Base-by-base conservation (phyloP, 2,329 filamentous ascomycete species). In the Aspergillus costaricaensis region DNA sequence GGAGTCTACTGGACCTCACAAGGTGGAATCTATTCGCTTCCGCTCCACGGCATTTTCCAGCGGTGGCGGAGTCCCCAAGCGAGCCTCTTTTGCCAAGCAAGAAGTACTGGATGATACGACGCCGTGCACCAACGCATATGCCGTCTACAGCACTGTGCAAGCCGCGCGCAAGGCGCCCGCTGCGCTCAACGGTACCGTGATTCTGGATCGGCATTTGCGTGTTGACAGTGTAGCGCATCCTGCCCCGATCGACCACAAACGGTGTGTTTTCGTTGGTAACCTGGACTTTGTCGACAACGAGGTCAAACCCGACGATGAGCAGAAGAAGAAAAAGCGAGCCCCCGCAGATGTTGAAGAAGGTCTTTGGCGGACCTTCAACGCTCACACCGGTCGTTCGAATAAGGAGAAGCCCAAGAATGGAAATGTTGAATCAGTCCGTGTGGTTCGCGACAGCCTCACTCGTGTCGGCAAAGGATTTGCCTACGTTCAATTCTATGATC, bases 191-290 rank as follows among this genome's bases (percentile, higher is more conserved):
- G 95, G 93, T 52, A 91, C 86, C 1, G 81, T 91, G 15, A 84
- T 98, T 2, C 85, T 99, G 15, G 90, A 91, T 67, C 89, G 95
- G 32, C 95, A 99, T 77, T 80, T 99, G 58, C 88, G 94, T 44
- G 94, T 94, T 23, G 95, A 99, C 78, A 91, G 88, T 66, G 88
- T 99, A 36, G 91, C 93, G 0, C 92, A 97, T 76, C 95, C 95
- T 0, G 84, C 90, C 14, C 86, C 88, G 43, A 86, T 88, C 17
- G 94, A 96, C 72, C 88, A 96, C 76, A 88, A 90, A 61, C 90
- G 93, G 57, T 99, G 95, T 76, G 88, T 99, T 15, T 99, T 99
- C 72, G 91, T 99, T 25, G 95, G 95, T 50, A 99, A 99, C 72
- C 84, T 99, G 1, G 92, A 92, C 53, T 99, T 99, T 70, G 91